phyloP scores from a whole-genome alignment of 1,284 basidiomycete species.

The Macrocybe sp. region DNA sequence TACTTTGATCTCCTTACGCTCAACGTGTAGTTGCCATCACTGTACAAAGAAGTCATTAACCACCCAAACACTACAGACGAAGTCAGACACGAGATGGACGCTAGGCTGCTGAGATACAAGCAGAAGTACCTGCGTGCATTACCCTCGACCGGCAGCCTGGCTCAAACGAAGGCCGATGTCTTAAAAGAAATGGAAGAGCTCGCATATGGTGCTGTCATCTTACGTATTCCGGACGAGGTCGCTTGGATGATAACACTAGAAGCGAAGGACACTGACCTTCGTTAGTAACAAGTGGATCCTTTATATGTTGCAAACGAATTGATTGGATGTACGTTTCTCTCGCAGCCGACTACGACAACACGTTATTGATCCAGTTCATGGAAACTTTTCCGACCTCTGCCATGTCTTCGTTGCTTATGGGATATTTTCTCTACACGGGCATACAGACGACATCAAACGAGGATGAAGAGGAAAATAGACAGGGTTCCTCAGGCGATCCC shows the following conservation, averaged over 20 bases:
- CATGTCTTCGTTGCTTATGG: constrained; percentile 56
- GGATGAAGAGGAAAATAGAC: constrained; percentile 32
- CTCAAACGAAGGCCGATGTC: constrained; percentile 20
- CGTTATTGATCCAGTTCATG: constrained; percentile 61
- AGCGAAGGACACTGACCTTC: constrained; percentile 60
- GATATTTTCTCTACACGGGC: constrained; percentile 65
- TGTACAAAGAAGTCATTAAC: constrained; percentile 73
- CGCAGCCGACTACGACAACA: constrained; percentile 61
- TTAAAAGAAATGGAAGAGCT: constrained; percentile 65
- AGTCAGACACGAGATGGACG: constrained; percentile 63
- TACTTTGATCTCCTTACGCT: constrained; percentile 2
- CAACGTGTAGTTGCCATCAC: constrained; percentile 48
- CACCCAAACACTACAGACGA: constrained; percentile 75
- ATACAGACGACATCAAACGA: constrained; percentile 37
- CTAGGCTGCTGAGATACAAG: constrained; percentile 63
- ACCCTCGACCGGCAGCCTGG: constrained; percentile 45
- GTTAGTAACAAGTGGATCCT: constrained; percentile 46
- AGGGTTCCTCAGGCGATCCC: constrained; percentile 23
- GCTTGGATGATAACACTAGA: constrained; percentile 84
- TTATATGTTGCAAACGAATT: neutral
- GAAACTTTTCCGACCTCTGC: constrained; percentile 61
- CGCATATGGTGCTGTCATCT: constrained; percentile 66
- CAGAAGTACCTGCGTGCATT: constrained; percentile 54
- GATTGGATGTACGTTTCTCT: neutral
- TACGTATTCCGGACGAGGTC: constrained; percentile 70